Evolutionary conservation across 495 filamentous ascomycete genomes (phyloP).

Genomic region (Penicillium dipodomyicola): DNA sequence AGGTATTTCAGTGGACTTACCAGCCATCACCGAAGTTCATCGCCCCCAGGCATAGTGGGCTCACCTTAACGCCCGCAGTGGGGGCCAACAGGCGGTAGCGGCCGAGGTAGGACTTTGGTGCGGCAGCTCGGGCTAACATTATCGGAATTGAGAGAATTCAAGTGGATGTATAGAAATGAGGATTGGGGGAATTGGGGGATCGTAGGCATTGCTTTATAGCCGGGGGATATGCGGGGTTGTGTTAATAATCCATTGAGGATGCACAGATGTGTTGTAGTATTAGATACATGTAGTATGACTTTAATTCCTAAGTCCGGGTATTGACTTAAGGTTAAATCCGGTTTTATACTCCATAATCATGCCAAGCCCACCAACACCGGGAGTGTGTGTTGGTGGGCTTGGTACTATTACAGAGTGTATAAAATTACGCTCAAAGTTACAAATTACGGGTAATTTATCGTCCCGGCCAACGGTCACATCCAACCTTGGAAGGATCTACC

Average conservation of each 20-base stretch:
- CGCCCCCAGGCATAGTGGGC: conserved; percentile 58
- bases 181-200: not conserved
- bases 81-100: conserved; percentile 60
- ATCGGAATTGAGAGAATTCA: not conserved
- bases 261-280: not conserved
- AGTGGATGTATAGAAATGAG: not conserved
- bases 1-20: conserved; percentile 18
- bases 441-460: too few species aligned
- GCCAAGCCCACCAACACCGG: too few species aligned
- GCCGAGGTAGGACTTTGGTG: conserved; percentile 41
- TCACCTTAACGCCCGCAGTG: conserved; percentile 55
- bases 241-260: not conserved
- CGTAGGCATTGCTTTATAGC: not conserved
- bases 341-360: not conserved
- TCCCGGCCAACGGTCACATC: too few species aligned
- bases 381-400: too few species aligned
- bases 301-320: conserved; percentile 2
- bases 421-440: too few species aligned
- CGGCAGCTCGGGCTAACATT: conserved; percentile 14
- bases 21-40: conserved; percentile 64
- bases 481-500: too few species aligned
- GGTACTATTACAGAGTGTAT: too few species aligned
- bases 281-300: not conserved
- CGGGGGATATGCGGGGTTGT: not conserved
- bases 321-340: not conserved